Percentiles rank a stretch among this genome's conserved stretches.
These are phyloP conservation scores for Saccharomyces pastorianus DNA, from an alignment of 1,139 yeast species.

Conservation along the genomic window DNA sequence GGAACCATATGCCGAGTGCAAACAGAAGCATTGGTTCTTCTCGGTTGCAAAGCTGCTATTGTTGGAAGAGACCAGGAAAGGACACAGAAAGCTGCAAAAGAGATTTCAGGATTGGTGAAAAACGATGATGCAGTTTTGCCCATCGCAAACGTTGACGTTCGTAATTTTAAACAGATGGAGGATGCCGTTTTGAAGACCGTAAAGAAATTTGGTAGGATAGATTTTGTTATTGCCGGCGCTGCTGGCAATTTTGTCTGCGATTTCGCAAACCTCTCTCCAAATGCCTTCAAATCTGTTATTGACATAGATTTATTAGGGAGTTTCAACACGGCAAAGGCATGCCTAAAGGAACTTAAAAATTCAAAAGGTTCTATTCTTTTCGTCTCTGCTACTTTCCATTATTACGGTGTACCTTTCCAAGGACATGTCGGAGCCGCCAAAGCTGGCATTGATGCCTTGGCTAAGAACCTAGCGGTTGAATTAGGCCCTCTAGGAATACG, in stretches of 20 bases:
- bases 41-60: conserved; percentile 83
- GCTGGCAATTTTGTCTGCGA: conserved; percentile 88
- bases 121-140: conserved; percentile 60
- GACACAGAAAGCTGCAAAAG: conserved; percentile 60
- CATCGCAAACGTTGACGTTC: conserved; percentile 65
- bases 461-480: conserved; percentile 77
- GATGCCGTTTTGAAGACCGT: conserved; percentile 62
- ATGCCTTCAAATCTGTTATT: conserved; percentile 81
- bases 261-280: conserved; percentile 66
- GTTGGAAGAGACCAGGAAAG: conserved; percentile 66
- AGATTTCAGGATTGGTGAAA: conserved; percentile 46
- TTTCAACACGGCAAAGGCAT: conserved; percentile 78
- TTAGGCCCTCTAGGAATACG: conserved; percentile 81
- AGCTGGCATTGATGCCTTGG: conserved; percentile 85
- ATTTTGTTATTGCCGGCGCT: conserved; percentile 86
- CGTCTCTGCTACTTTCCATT: conserved; percentile 81
- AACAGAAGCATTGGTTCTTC: conserved; percentile 66
- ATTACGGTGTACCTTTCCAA: conserved; percentile 80
- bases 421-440: conserved; percentile 87
- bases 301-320: conserved; percentile 81
- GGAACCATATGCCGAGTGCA: conserved; percentile 87
- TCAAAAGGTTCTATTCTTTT: conserved; percentile 68
- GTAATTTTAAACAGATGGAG: conserved; percentile 50
- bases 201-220: conserved; percentile 52
- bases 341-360: conserved; percentile 53